Evolutionary conservation across 331 rosid species (phyloP), one percentile per base, ranked within the genome.

Genomic region (Quercus lobata): DNA sequence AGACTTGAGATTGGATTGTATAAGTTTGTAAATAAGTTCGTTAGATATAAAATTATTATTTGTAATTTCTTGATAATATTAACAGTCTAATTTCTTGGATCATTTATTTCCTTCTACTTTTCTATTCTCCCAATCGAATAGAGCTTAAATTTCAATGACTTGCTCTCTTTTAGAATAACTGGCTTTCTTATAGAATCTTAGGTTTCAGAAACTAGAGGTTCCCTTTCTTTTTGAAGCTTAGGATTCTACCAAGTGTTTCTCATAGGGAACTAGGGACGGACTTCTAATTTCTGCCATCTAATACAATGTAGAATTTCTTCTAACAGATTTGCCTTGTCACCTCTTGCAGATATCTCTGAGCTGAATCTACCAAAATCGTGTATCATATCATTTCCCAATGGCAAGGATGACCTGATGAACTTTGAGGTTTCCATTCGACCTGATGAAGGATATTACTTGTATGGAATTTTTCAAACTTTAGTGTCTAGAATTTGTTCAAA

Each of bases 321-420:
- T 71, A 22, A 83, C 44, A 68, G 72, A 30, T 12, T 69, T 69
- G 77, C 74, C n/a, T 46, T 82, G 44, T 83, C 68, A 52, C 56
- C 32, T 83, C 65, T 76, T 87, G 85, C 91, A 94, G 97, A 94
- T 81, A 94, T 94, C 56, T 84, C 88, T 68, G 98, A 94, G 90
- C 87, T 94, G 88, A 94, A 87, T 86, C 91, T 91, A 25, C 95
- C 98, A 52, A 86, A 87, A 73, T 86, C 94, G 12, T 94, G 98
- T 61, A 46, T 66, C 72, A 91, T 92, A 57, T 78, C 79, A 70
- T 94, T 94, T 85, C 97, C 97, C 72, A 91, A 88, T 83, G 94
- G 97, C 79, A 88, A 91, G 87, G 96, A 94, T 87, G 90, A 92
- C 71, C 88, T 94, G 74, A 94, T 90, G 97, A 90, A 91, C 89